Evolutionary conservation across 495 filamentous ascomycete species (phyloP), one percentile per base, ranked within the genome.

Genomic region (Umbilicaria muhlenbergii): DNA sequence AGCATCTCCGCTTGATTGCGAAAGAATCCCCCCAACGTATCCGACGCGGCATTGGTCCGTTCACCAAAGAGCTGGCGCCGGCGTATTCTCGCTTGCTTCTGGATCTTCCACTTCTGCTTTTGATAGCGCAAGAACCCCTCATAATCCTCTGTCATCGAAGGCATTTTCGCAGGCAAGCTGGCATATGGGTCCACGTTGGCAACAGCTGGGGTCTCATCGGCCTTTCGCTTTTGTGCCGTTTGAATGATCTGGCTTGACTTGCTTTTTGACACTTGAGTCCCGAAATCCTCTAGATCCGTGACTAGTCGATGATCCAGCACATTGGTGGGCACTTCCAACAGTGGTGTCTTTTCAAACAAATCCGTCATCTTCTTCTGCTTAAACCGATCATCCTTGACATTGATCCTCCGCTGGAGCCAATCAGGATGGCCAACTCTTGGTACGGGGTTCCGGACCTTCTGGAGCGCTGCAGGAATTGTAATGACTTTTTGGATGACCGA

Each of bases 361-460:
- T 96, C 91, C 0, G 91, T 96, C 73, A 99, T 82, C 64, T 95
- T 96, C 67, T 86, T 91, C 62, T 99, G 91, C 68, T 96, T 94
- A 68, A 95, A 82, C 55, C 78, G 85, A 58, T 99, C 91, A 45
- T 99, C 92, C 59, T 93, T 94, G 55, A 79, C 76, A 52, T 89
- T 85, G 60, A 99, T 95, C 38, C 88, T 68, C 34, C 86, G 76
- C 51, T 94, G 87, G 21, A 99, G 67, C 91, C 91, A 99, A 34
- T 99, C 91, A 0, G 91, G 91, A 65, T 99, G 91, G 13, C 83
- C 70, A 38, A 99, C 83, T 45, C 91, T 71, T 3, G 91, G 91
- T 14, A 95, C 89, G 1, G 91, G 91, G 53, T 99, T 99, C 32
- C 80, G 73, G 34, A 96, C 70, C 58, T 94, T 96, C 57, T 99